Evolutionary conservation across 2,329 filamentous ascomycete genomes (phyloP).

Genomic region (Aspergillus tanneri): DNA sequence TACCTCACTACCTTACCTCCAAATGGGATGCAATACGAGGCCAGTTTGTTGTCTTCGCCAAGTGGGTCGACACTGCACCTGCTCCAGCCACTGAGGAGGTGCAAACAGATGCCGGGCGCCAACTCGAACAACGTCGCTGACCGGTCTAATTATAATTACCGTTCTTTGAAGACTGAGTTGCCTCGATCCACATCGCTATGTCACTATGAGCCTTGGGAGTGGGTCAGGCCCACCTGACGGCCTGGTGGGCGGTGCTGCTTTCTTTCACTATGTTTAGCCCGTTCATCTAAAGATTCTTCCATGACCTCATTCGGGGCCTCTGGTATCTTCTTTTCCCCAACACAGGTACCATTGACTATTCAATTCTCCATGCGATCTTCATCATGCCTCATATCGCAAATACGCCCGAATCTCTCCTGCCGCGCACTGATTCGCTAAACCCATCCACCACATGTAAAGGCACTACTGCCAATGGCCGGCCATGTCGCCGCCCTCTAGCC

Average conservation of each 20-base stretch:
- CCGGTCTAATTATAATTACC: too few species aligned
- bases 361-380: not conserved
- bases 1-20: not conserved
- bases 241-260: too few species aligned
- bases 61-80: slow-evolving; percentile 12
- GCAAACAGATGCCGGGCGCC: slow-evolving; percentile 7
- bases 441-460: slow-evolving; percentile 83
- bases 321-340: too few species aligned
- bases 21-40: not conserved
- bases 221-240: too few species aligned
- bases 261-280: not conserved
- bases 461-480: slow-evolving; percentile 75
- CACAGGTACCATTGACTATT: too few species aligned
- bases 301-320: not conserved
- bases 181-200: too few species aligned
- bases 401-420: slow-evolving; percentile 78
- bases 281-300: not conserved
- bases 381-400: slow-evolving; percentile 65
- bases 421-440: slow-evolving; percentile 80
- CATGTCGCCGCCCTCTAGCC: slow-evolving; percentile 72
- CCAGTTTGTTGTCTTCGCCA: slow-evolving; percentile 2
- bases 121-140: too few species aligned
- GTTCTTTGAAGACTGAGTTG: too few species aligned
- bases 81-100: slow-evolving; percentile 28
- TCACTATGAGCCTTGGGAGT: not conserved